Evolutionary conservation across 2,329 filamentous ascomycete species (phyloP), one percentile per base, ranked within the genome.

Genomic region (Hypoxylon rubiginosum): DNA sequence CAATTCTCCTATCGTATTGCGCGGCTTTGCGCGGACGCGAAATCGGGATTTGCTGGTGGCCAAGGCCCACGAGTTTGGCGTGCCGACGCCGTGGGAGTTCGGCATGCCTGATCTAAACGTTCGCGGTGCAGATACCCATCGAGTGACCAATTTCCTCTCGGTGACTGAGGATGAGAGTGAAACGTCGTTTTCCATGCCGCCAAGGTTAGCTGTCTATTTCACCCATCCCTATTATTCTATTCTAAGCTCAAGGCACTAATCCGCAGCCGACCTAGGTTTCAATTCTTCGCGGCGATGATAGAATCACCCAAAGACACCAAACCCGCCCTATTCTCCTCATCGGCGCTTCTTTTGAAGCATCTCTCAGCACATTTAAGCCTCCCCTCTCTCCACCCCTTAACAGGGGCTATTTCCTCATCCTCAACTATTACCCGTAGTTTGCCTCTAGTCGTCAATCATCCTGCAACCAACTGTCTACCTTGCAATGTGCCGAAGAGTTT

Each of bases 301-400:
- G 74, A 80, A 8, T 81, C 84, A 0, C 85, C 86, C 0, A 80
- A 80, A 48, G 79, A 84, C 10, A 85, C 82, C 0, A 86, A 85
- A 0, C 85, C 82, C 69, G 88, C 86, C 0, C 75, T 88, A 1
- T 88, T 88, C 69, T 82, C 85, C 0, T 82, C 80, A 0, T 87
- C 86, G 0, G 81, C 80, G 0, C 74, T 85, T 0, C 74, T 88
- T 15, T 85, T 85, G 74, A 79, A 80, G 32, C 77, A 85, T 46
- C 78, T 86, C 0, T 79, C 82, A 0, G 32, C 72, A 0, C 77
- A 76, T 56, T 70, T 82, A 1, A 74, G 78, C 0, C 63, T 80
- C 0, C 79, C 80, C 10, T 72, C 73, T 0, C 75, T 86, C 2
- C 71, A 76, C 6, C 66, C 67, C 2, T 74, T 82, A n/a, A 84